phyloP scores from a whole-genome alignment of 2,329 filamentous ascomycete genomes.

The Dactylonectria estremocensis region DNA sequence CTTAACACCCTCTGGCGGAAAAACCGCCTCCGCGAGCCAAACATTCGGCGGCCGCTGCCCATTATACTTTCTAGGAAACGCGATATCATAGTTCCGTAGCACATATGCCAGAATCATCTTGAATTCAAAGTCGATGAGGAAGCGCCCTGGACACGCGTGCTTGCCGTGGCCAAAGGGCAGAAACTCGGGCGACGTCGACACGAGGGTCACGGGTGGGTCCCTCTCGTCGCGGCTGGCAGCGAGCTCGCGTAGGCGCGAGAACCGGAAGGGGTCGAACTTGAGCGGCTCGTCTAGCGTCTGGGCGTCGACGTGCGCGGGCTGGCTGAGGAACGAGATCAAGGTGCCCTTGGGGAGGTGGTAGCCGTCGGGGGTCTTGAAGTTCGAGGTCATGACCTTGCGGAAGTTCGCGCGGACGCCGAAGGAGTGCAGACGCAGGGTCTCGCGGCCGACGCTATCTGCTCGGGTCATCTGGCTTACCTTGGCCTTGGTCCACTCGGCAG shows the following conservation, averaged over 20 bases:
- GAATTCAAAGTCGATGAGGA: slow-evolving; percentile 51
- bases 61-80: slow-evolving; percentile 38
- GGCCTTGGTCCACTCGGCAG: slow-evolving; percentile 56
- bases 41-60: slow-evolving; percentile 40
- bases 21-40: slow-evolving; percentile 41
- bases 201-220: slow-evolving; percentile 29
- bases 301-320: neutral
- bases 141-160: slow-evolving; percentile 52
- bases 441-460: slow-evolving; percentile 60
- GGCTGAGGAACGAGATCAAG: neutral
- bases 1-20: slow-evolving; percentile 37
- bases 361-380: slow-evolving; percentile 48
- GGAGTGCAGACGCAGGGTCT: slow-evolving; percentile 58
- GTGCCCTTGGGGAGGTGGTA: neutral
- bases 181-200: slow-evolving; percentile 45
- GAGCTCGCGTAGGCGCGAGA: slow-evolving; percentile 52
- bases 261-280: slow-evolving; percentile 4
- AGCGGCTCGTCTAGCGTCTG: neutral
- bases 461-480: slow-evolving; percentile 55
- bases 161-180: slow-evolving; percentile 55
- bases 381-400: slow-evolving; percentile 50
- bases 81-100: slow-evolving; percentile 41
- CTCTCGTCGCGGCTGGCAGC: slow-evolving; percentile 35
- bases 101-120: slow-evolving; percentile 51
- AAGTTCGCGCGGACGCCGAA: slow-evolving; percentile 49